These are phyloP conservation scores for Aspergillus brasiliensis DNA, from an alignment of 2,329 filamentous ascomycete species.

Conservation along the genomic window DNA sequence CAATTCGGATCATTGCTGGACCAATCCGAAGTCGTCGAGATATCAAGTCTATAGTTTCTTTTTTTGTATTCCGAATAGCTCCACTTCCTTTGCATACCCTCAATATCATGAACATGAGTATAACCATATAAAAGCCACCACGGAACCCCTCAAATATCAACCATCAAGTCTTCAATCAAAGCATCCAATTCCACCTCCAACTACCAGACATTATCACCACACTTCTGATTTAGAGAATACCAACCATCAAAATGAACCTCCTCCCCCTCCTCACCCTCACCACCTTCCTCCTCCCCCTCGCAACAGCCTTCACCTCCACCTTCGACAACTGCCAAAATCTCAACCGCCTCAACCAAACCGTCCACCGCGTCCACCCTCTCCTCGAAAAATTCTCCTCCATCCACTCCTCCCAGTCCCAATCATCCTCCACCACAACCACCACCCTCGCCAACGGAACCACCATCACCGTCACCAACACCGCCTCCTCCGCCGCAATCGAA, in stretches of 20 bases:
- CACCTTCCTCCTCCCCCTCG: neutral
- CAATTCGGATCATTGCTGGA: neutral
- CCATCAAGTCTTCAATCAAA: too few relatives aligned
- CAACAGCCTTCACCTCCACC: neutral
- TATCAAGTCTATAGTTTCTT: neutral
- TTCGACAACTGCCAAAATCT: constrained; percentile 10
- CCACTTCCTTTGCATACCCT: neutral
- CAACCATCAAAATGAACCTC: neutral
- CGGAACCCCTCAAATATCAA: too few relatives aligned
- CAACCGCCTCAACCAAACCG: constrained; percentile 9
- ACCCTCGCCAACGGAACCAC: neutral
- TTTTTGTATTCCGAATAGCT: neutral
- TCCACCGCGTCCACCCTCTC: constrained; percentile 8
- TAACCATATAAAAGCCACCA: neutral
- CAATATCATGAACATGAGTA: neutral
- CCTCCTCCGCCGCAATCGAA: neutral
- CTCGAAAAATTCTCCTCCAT: constrained; percentile 3
- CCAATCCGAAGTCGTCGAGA: neutral
- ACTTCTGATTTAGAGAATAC: too few relatives aligned
- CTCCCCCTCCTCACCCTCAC: neutral
- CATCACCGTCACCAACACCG: neutral
- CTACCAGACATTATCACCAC: too few relatives aligned
- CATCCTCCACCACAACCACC: neutral
- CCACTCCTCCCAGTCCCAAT: neutral
- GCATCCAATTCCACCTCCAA: neutral